Evolutionary conservation across 352 stramenopile genomes (phyloP), one percentile per base, ranked within the genome.

Genomic region (Aphanomyces astaci): DNA sequence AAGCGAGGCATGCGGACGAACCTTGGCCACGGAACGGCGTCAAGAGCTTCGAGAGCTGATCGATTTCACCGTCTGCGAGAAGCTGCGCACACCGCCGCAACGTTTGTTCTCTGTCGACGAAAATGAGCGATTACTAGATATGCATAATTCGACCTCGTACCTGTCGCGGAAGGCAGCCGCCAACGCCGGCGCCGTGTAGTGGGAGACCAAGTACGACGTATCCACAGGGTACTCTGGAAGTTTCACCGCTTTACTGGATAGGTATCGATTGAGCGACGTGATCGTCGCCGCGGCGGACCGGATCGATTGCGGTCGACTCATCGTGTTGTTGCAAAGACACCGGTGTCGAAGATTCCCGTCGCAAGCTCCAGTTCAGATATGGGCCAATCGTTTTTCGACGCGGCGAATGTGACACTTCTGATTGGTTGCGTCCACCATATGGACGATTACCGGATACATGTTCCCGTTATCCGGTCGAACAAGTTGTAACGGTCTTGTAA

Each of bases 181-280:
- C 19, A 99, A 85, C 27, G 93, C 89, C 3, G 95, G 87, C 31
- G 95, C 92, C 30, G 96, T 99, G 75, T 98, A 99, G 75, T 98
- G 98, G 73, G 98, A 90, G 7, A 98, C 92, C 40, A 99, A 75
- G 63, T 91, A 91, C 27, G 75, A 82, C 30, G 81, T 79, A 56
- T 94, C 85, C 22, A 67, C 62, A n/a, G 43, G 57, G 31, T 65
- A 52, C 33, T 65, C 32, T 10, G 56, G 56, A 11, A 65, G 56
- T 28, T 65, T 65, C 7, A 65, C 31, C 13, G 56, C 56, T 36
- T 65, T 65, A 36, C 33, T n/a, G n/a, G 56, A 65, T 13, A 53
- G 32, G 33, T 31, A n/a, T 11, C 56, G 56, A 4, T 36, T n/a
- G 33, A 53, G 11, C n/a, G 56, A 33, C 22, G n/a, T n/a, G n/a